Evolutionary conservation across 768 basidiomycete genomes (phyloP).

Genomic region (Auricularia sp.): DNA sequence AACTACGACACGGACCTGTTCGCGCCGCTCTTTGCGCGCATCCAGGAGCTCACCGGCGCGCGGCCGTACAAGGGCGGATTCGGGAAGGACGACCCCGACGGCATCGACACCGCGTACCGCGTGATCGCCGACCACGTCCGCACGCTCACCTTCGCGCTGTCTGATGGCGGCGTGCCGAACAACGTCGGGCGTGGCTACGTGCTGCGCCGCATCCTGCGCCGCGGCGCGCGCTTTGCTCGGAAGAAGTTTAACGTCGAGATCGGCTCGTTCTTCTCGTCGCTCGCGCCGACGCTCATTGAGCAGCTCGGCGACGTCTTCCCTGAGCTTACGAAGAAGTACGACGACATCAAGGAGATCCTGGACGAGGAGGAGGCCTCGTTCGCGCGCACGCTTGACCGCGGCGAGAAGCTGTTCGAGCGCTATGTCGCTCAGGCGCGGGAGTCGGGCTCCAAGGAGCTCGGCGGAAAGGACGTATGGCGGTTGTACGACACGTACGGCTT

Average conservation of each 20-base stretch:
- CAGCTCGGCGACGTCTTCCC: constrained; percentile 86
- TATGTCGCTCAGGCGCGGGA: constrained; percentile 63
- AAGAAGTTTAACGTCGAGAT: constrained; percentile 91
- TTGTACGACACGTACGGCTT: constrained; percentile 98
- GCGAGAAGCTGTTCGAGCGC: constrained; percentile 90
- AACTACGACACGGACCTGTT: constrained; percentile 99
- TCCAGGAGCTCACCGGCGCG: constrained; percentile 82
- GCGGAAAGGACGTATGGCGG: constrained; percentile 91
- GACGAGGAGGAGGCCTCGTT: constrained; percentile 98
- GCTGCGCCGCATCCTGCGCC: constrained; percentile 81
- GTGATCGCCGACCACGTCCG: constrained; percentile 95
- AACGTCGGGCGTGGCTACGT: constrained; percentile 97
- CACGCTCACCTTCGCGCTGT: constrained; percentile 89
- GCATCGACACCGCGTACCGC: constrained; percentile 95
- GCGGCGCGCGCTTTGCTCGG: constrained; percentile 91
- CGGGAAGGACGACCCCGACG: constrained; percentile 89
- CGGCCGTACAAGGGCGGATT: constrained; percentile 84
- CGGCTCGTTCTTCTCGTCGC: constrained; percentile 87
- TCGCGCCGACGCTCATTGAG: constrained; percentile 82
- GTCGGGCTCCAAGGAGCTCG: constrained; percentile 53
- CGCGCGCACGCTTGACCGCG: constrained; percentile 91
- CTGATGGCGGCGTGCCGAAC: constrained; percentile 92
- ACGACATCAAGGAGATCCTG: constrained; percentile 86
- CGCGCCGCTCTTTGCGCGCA: constrained; percentile 73
- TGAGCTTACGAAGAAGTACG: constrained; percentile 73